Evolutionary conservation across 2,329 filamentous ascomycete genomes (phyloP).

Genomic region (Zymoseptoria pseudotritici): DNA sequence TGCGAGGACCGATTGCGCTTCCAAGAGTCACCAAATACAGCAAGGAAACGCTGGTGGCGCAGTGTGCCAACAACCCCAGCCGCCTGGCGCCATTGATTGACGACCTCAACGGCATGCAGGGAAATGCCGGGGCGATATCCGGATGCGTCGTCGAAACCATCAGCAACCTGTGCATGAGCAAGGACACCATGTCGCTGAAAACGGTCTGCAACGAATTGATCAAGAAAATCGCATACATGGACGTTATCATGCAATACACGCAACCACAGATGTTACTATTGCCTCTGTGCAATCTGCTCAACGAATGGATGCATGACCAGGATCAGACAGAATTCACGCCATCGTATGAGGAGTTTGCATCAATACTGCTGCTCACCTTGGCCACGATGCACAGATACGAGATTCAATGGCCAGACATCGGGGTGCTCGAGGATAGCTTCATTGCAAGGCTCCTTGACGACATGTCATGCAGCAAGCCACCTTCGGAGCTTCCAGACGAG

Average conservation of each 20-base stretch:
- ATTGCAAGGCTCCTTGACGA: slow-evolving; percentile 58
- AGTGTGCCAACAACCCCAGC: slow-evolving; percentile 70
- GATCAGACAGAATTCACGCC: slow-evolving; percentile 77
- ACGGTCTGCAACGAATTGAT: slow-evolving; percentile 65
- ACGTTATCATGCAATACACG: slow-evolving; percentile 69
- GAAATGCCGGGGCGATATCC: slow-evolving; percentile 80
- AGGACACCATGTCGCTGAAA: slow-evolving; percentile 75
- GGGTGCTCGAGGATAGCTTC: slow-evolving; percentile 57
- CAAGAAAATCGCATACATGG: slow-evolving; percentile 62
- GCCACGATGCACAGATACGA: slow-evolving; percentile 71
- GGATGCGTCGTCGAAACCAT: slow-evolving; percentile 51
- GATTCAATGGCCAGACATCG: slow-evolving; percentile 56
- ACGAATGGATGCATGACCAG: slow-evolving; percentile 74
- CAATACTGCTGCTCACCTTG: slow-evolving; percentile 64
- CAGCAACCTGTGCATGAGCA: slow-evolving; percentile 59
- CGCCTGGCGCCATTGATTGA: slow-evolving; percentile 68
- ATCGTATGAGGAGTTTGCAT: slow-evolving; percentile 78
- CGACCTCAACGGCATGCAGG: slow-evolving; percentile 82
- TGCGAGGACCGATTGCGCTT: slow-evolving; percentile 75
- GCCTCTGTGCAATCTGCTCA: slow-evolving; percentile 66
- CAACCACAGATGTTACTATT: slow-evolving; percentile 62
- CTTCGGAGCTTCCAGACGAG: slow-evolving; percentile 59
- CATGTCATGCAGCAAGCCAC: slow-evolving; percentile 49
- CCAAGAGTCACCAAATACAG: slow-evolving; percentile 66
- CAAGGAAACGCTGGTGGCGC: slow-evolving; percentile 69